Evolutionary conservation across 1,139 yeast species (phyloP).

Genomic region (Hyphopichia burtonii): DNA sequence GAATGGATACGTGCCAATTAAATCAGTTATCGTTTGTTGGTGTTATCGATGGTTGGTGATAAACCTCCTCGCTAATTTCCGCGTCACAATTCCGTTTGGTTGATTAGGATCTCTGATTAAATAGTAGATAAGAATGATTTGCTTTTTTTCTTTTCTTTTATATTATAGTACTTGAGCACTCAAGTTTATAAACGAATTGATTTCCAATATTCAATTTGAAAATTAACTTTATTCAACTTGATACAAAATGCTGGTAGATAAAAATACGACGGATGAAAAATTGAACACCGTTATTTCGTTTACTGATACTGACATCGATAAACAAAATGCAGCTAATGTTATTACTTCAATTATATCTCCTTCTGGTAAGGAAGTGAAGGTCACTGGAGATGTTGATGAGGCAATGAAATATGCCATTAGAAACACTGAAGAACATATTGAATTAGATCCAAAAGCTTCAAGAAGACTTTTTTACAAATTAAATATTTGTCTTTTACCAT

Average conservation of each 20-base stretch:
- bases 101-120: no score
- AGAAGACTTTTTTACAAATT: constrained; percentile 39
- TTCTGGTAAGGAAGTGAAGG: constrained; percentile 1
- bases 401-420: constrained; percentile 29
- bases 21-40: no score
- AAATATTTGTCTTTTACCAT: constrained; percentile 52
- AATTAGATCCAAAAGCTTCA: constrained; percentile 16
- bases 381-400: constrained; percentile 31
- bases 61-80: no score
- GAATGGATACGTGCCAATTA: no score
- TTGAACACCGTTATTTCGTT: constrained; percentile 16
- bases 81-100: no score
- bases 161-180: no score
- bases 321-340: constrained; percentile 15
- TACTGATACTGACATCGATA: constrained; percentile 22
- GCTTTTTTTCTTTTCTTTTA: no score
- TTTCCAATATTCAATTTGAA: no score
- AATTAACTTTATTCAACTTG: no score
- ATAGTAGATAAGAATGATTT: no score
- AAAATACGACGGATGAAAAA: neutral
- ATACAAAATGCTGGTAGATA: neutral
- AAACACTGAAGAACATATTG: constrained; percentile 13
- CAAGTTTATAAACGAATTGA: no score
- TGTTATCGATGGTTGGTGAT: no score
- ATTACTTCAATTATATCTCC: constrained; percentile 17